Evolutionary conservation across 495 filamentous ascomycete genomes (phyloP).

Genomic region (Aspergillus bertholletiae): DNA sequence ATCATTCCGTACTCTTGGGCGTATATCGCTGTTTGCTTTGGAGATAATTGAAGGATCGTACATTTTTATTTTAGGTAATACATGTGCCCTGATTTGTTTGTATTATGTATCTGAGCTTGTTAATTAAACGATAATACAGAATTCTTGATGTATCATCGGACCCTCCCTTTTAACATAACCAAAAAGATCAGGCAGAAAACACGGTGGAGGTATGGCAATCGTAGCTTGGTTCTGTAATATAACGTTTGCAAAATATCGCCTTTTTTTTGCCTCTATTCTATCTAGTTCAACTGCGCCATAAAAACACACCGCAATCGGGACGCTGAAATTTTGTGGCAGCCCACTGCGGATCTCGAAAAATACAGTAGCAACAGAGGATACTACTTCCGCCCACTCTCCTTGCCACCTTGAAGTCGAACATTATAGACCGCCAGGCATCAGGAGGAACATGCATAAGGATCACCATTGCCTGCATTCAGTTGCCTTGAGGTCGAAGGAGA

Average conservation of each 20-base stretch:
- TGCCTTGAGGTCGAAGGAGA: not conserved
- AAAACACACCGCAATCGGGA: conserved; percentile 21
- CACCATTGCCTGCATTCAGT: not conserved
- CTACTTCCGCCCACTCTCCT: not conserved
- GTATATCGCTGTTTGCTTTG: not conserved
- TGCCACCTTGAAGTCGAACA: not conserved
- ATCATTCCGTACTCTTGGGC: no score
- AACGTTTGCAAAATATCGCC: not conserved
- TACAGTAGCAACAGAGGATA: not conserved
- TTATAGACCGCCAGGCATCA: not conserved
- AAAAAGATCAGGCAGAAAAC: not conserved
- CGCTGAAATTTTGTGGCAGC: conserved; percentile 9
- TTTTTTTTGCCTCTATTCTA: conserved; percentile 5
- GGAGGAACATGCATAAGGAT: not conserved
- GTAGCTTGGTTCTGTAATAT: not conserved
- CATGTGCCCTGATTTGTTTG: not conserved
- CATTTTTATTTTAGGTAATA: no score
- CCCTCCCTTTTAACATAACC: not conserved
- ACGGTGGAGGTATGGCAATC: not conserved
- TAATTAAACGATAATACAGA: not conserved
- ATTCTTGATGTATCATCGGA: not conserved
- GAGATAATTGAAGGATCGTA: not conserved
- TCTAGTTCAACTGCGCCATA: conserved; percentile 5
- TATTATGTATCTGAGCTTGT: no score
- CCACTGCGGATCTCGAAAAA: conserved; percentile 22